Evolutionary conservation across 306 rosid genomes (phyloP).

Genomic region (Citrullus mucosospermus): DNA sequence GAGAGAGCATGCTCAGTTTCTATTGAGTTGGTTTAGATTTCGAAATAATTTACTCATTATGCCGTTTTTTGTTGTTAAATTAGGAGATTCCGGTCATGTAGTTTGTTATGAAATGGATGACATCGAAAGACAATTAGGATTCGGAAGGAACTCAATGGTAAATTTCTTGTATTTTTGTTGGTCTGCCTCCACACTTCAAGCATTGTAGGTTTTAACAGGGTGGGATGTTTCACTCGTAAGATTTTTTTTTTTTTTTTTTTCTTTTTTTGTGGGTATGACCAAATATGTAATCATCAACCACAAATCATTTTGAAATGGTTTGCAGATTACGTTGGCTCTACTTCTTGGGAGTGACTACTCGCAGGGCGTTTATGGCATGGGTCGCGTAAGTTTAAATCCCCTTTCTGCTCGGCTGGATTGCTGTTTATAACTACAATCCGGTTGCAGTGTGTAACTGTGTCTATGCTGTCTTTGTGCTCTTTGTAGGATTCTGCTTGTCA

Average conservation of each 20-base stretch:
- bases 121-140: conserved; percentile 55
- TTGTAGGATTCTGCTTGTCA: conserved; percentile 67
- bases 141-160: conserved; percentile 83
- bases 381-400: conserved; percentile 39
- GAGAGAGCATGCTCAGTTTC: conserved; percentile 9
- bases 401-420: neutral
- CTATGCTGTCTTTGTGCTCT: neutral
- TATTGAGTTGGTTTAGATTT: neutral
- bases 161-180: conserved; percentile 8
- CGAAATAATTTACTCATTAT: neutral
- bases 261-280: neutral
- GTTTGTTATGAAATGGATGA: conserved; percentile 72
- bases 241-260: neutral
- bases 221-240: neutral
- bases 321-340: conserved; percentile 65
- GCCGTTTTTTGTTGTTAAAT: conserved; percentile 18
- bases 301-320: conserved; percentile 7
- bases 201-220: neutral
- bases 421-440: neutral
- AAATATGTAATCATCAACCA: neutral
- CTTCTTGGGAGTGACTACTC: conserved; percentile 75
- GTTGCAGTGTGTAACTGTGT: neutral
- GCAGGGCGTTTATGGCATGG: conserved; percentile 60
- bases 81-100: conserved; percentile 67
- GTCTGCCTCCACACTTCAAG: neutral